These are phyloP conservation scores for Tylopilus orsonianus DNA, from an alignment of 1,284 basidiomycete species.

Conservation along the genomic window DNA sequence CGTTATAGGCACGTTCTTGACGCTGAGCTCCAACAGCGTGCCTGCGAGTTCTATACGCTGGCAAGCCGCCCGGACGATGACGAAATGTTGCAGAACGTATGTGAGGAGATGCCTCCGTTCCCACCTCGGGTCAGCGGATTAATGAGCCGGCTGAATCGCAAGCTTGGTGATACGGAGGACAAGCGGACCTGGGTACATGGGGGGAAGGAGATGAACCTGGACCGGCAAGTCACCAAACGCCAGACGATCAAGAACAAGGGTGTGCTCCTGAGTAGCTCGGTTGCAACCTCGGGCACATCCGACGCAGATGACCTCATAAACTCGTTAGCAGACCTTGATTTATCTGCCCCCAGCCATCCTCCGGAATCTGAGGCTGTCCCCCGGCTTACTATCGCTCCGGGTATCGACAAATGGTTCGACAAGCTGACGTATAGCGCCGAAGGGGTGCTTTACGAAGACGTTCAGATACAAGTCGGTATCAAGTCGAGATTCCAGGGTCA, in stretches of 20 bases:
- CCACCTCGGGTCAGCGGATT: conserved; percentile 92
- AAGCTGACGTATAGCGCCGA: conserved; percentile 81
- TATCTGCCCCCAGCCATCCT: conserved; percentile 19
- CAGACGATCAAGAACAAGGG: conserved; percentile 40
- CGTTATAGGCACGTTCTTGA: conserved; percentile 98
- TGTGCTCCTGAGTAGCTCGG: conserved; percentile 27
- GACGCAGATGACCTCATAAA: conserved; percentile 61
- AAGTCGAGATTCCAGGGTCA: conserved; percentile 96
- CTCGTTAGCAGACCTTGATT: conserved; percentile 74
- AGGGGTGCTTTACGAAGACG: conserved; percentile 94
- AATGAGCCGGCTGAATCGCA: conserved; percentile 81
- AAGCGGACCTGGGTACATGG: conserved; percentile 96
- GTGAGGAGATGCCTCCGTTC: conserved; percentile 99
- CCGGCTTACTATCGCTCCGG: conserved; percentile 61
- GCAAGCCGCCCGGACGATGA: conserved; percentile 83
- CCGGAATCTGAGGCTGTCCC: conserved; percentile 38
- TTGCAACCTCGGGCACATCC: conserved; percentile 19
- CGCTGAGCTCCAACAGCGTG: conserved; percentile 95
- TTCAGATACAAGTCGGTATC: conserved; percentile 92
- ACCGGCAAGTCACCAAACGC: conserved; percentile 56
- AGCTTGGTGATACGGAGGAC: conserved; percentile 87
- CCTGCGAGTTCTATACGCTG: conserved; percentile 93
- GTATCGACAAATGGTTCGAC: conserved; percentile 87
- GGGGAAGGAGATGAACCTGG: conserved; percentile 87
- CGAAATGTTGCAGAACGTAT: conserved; percentile 90